Evolutionary conservation across 2,329 filamentous ascomycete genomes (phyloP).

Genomic region (Cordyceps fumosorosea): DNA sequence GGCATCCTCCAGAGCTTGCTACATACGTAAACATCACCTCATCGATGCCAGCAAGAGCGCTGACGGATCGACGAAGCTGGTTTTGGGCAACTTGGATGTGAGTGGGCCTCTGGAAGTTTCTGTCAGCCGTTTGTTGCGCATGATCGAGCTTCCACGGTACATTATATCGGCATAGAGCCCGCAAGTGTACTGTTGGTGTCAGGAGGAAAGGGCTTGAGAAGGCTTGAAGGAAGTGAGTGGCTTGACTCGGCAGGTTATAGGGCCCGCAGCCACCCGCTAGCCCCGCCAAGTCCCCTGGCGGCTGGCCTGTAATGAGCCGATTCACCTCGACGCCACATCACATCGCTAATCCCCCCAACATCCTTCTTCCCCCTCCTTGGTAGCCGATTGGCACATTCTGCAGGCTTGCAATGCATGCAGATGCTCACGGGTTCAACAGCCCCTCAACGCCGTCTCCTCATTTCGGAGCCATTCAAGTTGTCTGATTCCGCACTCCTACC

Average conservation of each 20-base stretch:
- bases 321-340: slow-evolving; percentile 10
- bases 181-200: no score
- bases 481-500: not conserved
- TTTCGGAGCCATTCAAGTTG: not conserved
- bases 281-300: not conserved
- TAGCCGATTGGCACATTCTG: not conserved
- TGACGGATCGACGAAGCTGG: no score
- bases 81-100: no score
- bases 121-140: no score
- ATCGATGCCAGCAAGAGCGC: no score
- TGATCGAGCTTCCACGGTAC: no score
- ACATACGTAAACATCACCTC: no score
- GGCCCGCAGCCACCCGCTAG: not conserved
- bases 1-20: no score
- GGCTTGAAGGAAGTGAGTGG: no score
- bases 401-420: not conserved
- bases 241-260: not conserved
- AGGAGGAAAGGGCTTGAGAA: no score
- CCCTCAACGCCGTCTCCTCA: not conserved
- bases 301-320: not conserved
- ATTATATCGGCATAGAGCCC: no score
- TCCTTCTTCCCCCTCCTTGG: not conserved
- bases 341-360: not conserved
- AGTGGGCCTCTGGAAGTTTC: no score
- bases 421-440: not conserved